These are phyloP conservation scores for Xylaria nigripes DNA, from an alignment of 495 filamentous ascomycete genomes.

Conservation along the genomic window DNA sequence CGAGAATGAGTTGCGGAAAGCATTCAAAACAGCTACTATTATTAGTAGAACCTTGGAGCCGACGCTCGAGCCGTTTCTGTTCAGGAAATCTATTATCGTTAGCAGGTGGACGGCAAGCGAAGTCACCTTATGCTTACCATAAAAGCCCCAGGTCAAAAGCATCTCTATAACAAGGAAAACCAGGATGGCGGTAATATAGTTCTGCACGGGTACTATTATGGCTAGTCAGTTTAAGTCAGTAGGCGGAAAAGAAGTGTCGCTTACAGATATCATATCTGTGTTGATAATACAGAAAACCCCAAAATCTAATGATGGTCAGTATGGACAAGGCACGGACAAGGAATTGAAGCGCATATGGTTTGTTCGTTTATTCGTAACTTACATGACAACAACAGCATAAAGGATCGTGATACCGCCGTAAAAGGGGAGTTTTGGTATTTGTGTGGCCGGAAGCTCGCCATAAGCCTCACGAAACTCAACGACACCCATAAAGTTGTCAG, in stretches of 20 bases:
- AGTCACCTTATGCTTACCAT: slow-evolving; percentile 38
- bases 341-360: background rate
- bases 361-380: slow-evolving; percentile 27
- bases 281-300: slow-evolving; percentile 93
- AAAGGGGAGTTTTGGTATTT: slow-evolving; percentile 96
- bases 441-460: slow-evolving; percentile 87
- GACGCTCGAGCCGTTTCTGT: slow-evolving; percentile 76
- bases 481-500: slow-evolving; percentile 62
- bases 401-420: slow-evolving; percentile 92
- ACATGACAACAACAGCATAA: slow-evolving; percentile 78
- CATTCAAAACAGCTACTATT: slow-evolving; percentile 84
- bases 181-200: slow-evolving; percentile 97
- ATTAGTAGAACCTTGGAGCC: slow-evolving; percentile 79
- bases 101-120: slow-evolving; percentile 6
- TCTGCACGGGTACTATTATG: slow-evolving; percentile 79
- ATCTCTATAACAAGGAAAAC: slow-evolving; percentile 93
- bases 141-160: slow-evolving; percentile 97
- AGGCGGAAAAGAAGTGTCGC: slow-evolving; percentile 16
- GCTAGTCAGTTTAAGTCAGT: slow-evolving; percentile 26
- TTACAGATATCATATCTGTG: slow-evolving; percentile 84
- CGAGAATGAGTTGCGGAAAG: slow-evolving; percentile 90
- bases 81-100: slow-evolving; percentile 65
- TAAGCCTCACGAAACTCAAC: slow-evolving; percentile 93
- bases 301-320: slow-evolving; percentile 45
- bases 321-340: background rate